A percentile compares a stretch with the other conserved stretches of the same genome.
These are phyloP conservation scores for Aotearoamyces nothofagi DNA, from an alignment of 2,329 filamentous ascomycete genomes.

Conservation along the genomic window DNA sequence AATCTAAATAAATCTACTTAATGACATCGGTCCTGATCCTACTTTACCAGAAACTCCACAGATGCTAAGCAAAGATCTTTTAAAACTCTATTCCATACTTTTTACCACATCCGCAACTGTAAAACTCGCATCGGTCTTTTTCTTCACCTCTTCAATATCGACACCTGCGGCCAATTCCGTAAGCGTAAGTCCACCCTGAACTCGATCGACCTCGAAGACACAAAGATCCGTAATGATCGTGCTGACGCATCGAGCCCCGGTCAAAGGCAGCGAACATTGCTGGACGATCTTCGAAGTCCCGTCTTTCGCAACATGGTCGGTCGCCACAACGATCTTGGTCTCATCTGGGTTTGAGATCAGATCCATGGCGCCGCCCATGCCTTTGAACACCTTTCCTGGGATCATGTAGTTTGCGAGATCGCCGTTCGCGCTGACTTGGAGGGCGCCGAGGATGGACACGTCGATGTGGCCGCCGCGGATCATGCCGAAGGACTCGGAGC, in stretches of 20 bases:
- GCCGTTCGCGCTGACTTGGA: slow-evolving; percentile 65
- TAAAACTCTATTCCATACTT: slow-evolving; percentile 23
- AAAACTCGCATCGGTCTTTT: slow-evolving; percentile 58
- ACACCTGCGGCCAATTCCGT: slow-evolving; percentile 58
- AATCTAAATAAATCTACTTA: too few relatives aligned
- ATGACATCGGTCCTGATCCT: too few relatives aligned
- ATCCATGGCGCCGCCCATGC: slow-evolving; percentile 72
- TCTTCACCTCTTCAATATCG: slow-evolving; percentile 49
- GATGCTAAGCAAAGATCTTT: too few relatives aligned
- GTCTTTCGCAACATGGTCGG: slow-evolving; percentile 55
- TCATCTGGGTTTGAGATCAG: slow-evolving; percentile 54
- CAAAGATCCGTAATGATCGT: slow-evolving; percentile 62
- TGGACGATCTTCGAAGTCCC: slow-evolving; percentile 52
- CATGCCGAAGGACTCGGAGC: slow-evolving; percentile 73
- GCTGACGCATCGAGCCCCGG: slow-evolving; percentile 51
- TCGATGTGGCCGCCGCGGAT: slow-evolving; percentile 75
- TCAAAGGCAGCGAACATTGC: slow-evolving; percentile 47
- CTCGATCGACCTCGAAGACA: slow-evolving; percentile 54
- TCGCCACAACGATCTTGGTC: slow-evolving; percentile 59
- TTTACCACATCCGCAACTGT: slow-evolving; percentile 41
- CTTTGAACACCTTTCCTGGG: slow-evolving; percentile 75
- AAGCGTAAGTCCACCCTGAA: slow-evolving; percentile 44
- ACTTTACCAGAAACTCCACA: too few relatives aligned
- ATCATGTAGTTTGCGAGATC: slow-evolving; percentile 88
- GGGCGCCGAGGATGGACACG: slow-evolving; percentile 67